phyloP scores from a whole-genome alignment of 2,329 filamentous ascomycete species.

The Tolypocladium album region DNA sequence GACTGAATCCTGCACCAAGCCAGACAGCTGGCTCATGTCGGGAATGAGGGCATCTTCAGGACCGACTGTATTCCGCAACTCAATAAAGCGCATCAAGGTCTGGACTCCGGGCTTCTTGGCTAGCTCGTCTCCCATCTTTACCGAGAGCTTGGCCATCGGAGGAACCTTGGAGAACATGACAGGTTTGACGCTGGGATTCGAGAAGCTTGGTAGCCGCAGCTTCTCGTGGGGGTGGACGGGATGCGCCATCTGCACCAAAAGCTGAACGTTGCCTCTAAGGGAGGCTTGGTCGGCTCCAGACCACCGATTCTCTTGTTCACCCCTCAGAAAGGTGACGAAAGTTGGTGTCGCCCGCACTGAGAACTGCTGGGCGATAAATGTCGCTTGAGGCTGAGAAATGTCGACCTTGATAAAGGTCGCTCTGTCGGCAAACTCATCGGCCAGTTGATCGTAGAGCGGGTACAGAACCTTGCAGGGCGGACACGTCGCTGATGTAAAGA shows the following conservation, averaged over 20 bases:
- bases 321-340: constrained; percentile 74
- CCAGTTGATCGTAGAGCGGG: constrained; percentile 70
- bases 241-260: constrained; percentile 65
- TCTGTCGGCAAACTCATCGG: constrained; percentile 57
- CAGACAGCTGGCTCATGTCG: constrained; percentile 53
- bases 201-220: constrained; percentile 60
- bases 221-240: constrained; percentile 66
- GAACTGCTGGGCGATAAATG: constrained; percentile 54
- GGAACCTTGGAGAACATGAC: constrained; percentile 70
- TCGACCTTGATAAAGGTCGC: constrained; percentile 76
- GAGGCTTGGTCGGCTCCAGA: constrained; percentile 59
- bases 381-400: constrained; percentile 52
- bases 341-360: constrained; percentile 71
- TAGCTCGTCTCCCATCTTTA: constrained; percentile 56
- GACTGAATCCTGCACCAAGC: constrained; percentile 47
- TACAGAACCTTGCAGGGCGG: constrained; percentile 76
- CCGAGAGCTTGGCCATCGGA: constrained; percentile 69
- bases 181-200: constrained; percentile 50
- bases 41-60: constrained; percentile 60
- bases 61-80: constrained; percentile 44
- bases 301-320: constrained; percentile 71
- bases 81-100: constrained; percentile 61
- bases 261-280: constrained; percentile 59
- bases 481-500: constrained; percentile 87
- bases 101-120: constrained; percentile 50